phyloP scores from a whole-genome alignment of 2,329 filamentous ascomycete genomes.

The Fusarium sp. region DNA sequence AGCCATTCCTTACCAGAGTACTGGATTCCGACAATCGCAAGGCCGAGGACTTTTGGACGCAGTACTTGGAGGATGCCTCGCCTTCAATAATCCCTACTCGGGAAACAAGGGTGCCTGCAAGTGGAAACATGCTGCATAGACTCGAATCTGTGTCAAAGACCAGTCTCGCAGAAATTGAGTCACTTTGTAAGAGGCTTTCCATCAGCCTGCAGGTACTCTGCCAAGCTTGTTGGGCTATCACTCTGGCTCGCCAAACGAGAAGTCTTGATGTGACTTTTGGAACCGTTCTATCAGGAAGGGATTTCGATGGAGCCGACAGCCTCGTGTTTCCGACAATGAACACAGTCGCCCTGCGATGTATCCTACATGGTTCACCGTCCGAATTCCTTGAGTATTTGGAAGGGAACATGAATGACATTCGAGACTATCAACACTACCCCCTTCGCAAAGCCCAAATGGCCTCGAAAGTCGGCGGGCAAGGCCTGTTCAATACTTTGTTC shows the following conservation, averaged over 20 bases:
- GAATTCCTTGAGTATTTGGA: slow-evolving; percentile 83
- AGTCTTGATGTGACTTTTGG: slow-evolving; percentile 86
- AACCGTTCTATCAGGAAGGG: slow-evolving; percentile 86
- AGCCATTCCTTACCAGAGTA: slow-evolving; percentile 63
- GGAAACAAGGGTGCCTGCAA: neutral
- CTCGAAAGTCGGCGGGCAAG: slow-evolving; percentile 53
- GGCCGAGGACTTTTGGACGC: slow-evolving; percentile 76
- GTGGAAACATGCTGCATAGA: slow-evolving; percentile 14
- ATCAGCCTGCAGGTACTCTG: slow-evolving; percentile 84
- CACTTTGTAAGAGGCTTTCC: slow-evolving; percentile 75
- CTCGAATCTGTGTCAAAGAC: slow-evolving; percentile 32
- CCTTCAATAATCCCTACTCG: slow-evolving; percentile 54
- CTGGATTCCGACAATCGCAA: slow-evolving; percentile 40
- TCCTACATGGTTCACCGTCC: slow-evolving; percentile 77
- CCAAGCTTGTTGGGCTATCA: slow-evolving; percentile 81
- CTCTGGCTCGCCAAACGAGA: slow-evolving; percentile 73
- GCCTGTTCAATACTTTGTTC: slow-evolving; percentile 70
- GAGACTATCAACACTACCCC: slow-evolving; percentile 83
- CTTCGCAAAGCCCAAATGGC: slow-evolving; percentile 76
- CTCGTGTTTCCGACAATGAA: slow-evolving; percentile 94
- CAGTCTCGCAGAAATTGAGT: slow-evolving; percentile 47
- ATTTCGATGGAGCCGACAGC: slow-evolving; percentile 75
- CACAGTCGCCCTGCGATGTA: slow-evolving; percentile 80
- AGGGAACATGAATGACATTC: slow-evolving; percentile 74
- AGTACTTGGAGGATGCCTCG: slow-evolving; percentile 70